Percentiles rank a stretch among this genome's conserved stretches.
Evolutionary conservation across 345 rosid species (phyloP).

Genomic region (Punica granatum): DNA sequence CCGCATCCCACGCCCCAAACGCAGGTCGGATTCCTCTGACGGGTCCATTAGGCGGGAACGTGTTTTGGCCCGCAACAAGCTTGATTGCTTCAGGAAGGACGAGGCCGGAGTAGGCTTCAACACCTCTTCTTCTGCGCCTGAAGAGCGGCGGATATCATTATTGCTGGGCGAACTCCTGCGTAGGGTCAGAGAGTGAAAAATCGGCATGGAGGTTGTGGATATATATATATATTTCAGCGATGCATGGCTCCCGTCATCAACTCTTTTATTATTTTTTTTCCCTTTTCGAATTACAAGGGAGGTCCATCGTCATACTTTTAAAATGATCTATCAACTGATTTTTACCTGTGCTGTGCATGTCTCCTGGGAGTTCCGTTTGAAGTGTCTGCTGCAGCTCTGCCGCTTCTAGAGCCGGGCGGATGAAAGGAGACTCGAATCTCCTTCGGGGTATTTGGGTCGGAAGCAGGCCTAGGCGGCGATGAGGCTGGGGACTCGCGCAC

Average conservation of each 20-base stretch:
- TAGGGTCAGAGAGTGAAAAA: background rate
- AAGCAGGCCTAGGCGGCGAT: background rate
- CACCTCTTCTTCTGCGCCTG: constrained; percentile 23
- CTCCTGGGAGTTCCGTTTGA: background rate
- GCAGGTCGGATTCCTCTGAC: constrained; percentile 23
- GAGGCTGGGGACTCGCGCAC: background rate
- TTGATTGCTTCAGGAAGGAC: constrained; percentile 24
- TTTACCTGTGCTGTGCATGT: background rate
- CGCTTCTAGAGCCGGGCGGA: background rate
- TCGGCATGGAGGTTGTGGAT: background rate
- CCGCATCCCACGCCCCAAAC: constrained; percentile 28
- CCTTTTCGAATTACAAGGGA: too few species aligned
- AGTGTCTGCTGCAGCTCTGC: background rate
- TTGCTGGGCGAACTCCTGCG: constrained; percentile 5
- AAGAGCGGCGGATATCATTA: background rate
- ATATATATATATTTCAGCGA: background rate
- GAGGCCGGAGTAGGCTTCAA: constrained; percentile 50
- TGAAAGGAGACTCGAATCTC: background rate
- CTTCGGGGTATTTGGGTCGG: constrained; percentile 30
- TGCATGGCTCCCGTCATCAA: background rate
- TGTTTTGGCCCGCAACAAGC: constrained; percentile 33
- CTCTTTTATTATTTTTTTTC: too few species aligned
- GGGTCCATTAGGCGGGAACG: constrained; percentile 74
- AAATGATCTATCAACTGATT: background rate
- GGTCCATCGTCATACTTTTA: too few species aligned